These are phyloP conservation scores for Nicotiana knightiana DNA, from an alignment of 257 asterid species.

Conservation along the genomic window DNA sequence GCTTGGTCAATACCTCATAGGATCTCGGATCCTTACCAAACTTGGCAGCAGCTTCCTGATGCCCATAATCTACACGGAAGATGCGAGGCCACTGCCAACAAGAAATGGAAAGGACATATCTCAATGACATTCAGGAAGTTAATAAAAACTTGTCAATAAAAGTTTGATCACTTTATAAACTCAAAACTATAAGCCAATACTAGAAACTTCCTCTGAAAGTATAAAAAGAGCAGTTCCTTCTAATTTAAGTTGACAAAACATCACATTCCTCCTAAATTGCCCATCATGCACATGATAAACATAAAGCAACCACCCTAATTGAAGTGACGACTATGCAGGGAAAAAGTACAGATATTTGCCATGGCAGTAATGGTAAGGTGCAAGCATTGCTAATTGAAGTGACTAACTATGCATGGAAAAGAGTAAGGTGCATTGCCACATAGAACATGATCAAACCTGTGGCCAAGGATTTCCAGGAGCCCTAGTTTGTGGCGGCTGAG, in stretches of 20 bases:
- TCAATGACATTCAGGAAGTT: background rate
- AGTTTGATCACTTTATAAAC: background rate
- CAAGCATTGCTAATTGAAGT: too few relatives aligned
- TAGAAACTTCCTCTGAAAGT: background rate
- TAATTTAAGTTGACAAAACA: background rate
- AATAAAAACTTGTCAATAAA: background rate
- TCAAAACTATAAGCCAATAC: background rate
- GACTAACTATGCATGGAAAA: too few relatives aligned
- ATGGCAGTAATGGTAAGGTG: too few relatives aligned
- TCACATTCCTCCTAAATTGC: background rate
- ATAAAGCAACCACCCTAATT: background rate
- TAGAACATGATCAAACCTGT: conserved; percentile 51
- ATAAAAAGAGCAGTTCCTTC: background rate
- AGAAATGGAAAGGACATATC: background rate
- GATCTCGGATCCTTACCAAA: conserved; percentile 95
- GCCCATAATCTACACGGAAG: conserved; percentile 95
- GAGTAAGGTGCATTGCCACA: too few relatives aligned
- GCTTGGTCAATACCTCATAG: conserved; percentile 90
- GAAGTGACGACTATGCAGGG: too few relatives aligned
- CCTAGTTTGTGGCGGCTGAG: conserved; percentile 87
- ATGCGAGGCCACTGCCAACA: conserved; percentile 84
- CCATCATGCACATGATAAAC: background rate
- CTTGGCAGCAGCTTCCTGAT: conserved; percentile 87
- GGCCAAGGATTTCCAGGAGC: conserved; percentile 99
- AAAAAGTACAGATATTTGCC: too few relatives aligned